A percentile compares a stretch with the other conserved stretches of the same genome.
Conservation (phyloP, 352 stramenopile species). For the Phytophthora ohioensis region DNA sequence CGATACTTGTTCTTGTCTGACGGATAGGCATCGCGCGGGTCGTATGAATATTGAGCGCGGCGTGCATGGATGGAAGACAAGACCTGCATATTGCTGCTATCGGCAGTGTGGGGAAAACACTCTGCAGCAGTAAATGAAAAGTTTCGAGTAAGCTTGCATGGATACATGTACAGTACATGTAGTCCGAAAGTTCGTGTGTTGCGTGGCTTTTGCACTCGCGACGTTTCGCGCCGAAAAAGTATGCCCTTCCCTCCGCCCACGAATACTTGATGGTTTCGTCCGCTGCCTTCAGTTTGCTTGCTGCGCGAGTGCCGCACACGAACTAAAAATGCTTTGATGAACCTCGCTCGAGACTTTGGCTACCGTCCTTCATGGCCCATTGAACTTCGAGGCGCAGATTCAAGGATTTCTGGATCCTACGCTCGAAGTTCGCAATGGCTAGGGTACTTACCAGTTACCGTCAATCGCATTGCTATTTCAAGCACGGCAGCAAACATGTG, state of each 20-base stretch:
- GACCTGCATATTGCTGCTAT: too few relatives aligned
- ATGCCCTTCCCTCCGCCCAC: not conserved
- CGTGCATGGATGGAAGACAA: not conserved
- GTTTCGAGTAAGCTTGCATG: too few relatives aligned
- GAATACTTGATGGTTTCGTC: not conserved
- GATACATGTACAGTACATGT: not conserved
- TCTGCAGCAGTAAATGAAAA: too few relatives aligned
- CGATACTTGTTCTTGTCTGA: not conserved
- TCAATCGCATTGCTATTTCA: not conserved
- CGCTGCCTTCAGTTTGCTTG: too few relatives aligned
- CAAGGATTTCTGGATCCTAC: not conserved
- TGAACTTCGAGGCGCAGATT: too few relatives aligned
- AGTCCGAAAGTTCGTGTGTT: constrained; percentile 4
- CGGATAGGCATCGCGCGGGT: not conserved
- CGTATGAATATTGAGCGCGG: not conserved
- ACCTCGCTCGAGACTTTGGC: too few relatives aligned
- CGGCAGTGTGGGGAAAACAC: too few relatives aligned
- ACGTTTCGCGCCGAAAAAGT: not conserved
- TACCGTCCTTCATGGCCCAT: too few relatives aligned
- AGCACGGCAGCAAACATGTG: not conserved
- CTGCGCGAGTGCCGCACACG: too few relatives aligned
- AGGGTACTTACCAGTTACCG: not conserved
- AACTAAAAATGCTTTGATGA: too few relatives aligned
- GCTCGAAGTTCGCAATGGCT: not conserved
- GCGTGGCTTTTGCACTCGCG: not conserved